Evolutionary conservation across 164 flowering plant species (phyloP).

Genomic region (Piper betle): DNA sequence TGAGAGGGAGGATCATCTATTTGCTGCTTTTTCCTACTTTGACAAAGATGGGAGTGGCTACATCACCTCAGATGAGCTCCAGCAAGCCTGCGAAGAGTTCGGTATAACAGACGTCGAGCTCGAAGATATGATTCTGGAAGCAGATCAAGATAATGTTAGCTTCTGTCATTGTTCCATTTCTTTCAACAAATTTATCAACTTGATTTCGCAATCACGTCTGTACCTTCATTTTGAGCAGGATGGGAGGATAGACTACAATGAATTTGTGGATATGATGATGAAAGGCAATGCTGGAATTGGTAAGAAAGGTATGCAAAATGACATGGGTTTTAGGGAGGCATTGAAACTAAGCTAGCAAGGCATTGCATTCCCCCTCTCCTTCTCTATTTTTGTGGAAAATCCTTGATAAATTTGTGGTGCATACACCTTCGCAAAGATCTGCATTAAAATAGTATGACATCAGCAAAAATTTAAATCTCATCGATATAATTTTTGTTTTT

Average conservation of each 20-base stretch:
- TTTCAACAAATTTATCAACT: background rate
- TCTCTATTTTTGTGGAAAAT: background rate
- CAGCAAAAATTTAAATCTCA: no score
- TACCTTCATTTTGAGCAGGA: slow-evolving; percentile 35
- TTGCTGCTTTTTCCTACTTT: slow-evolving; percentile 10
- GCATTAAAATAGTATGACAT: background rate
- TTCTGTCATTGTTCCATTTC: background rate
- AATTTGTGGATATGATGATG: slow-evolving; percentile 45
- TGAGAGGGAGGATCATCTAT: slow-evolving; percentile 13
- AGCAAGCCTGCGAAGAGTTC: background rate
- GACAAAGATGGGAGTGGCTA: no score
- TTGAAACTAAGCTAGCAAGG: slow-evolving; percentile 29
- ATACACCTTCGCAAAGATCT: slow-evolving; percentile 14
- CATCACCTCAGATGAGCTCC: no score
- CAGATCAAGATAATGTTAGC: slow-evolving; percentile 17
- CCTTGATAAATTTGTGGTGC: slow-evolving; percentile 6
- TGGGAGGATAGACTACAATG: slow-evolving; percentile 56
- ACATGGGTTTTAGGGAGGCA: slow-evolving; percentile 46
- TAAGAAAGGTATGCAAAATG: slow-evolving; percentile 23
- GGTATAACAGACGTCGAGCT: slow-evolving; percentile 11
- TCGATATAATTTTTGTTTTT: no score
- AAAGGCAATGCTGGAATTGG: slow-evolving; percentile 44
- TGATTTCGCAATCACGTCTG: background rate
- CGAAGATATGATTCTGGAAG: slow-evolving; percentile 16
- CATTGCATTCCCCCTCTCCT: slow-evolving; percentile 1